A percentile compares a stretch with the other conserved stretches of the same genome.
Conservation (phyloP, 1,284 basidiomycete genomes). For the Singerocomus inundabilis region DNA sequence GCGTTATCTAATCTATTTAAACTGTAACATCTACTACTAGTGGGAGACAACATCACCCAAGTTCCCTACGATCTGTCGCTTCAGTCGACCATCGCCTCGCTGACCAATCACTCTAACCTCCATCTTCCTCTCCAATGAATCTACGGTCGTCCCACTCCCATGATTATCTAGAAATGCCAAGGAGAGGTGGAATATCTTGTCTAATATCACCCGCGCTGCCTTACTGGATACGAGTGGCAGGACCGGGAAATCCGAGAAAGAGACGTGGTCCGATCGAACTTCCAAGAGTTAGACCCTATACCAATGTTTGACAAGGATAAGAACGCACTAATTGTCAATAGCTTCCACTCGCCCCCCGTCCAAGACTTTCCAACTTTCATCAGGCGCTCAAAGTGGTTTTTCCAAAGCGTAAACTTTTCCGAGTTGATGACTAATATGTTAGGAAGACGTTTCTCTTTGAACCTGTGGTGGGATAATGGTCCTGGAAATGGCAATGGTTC, state of each 20-base stretch:
- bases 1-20: conserved; percentile 18
- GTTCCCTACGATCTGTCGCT: conserved; percentile 46
- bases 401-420: conserved; percentile 73
- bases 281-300: neutral
- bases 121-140: conserved; percentile 41
- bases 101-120: conserved; percentile 43
- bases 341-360: conserved; percentile 41
- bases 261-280: conserved; percentile 52
- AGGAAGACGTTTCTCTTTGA: conserved; percentile 29
- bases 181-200: conserved; percentile 44
- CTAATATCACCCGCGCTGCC: conserved; percentile 38
- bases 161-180: conserved; percentile 49
- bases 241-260: conserved; percentile 59
- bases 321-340: conserved; percentile 50
- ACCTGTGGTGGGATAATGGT: conserved; percentile 32
- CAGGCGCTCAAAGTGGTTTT: conserved; percentile 62
- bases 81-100: conserved; percentile 45
- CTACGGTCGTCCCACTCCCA: conserved; percentile 34
- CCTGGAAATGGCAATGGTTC: conserved; percentile 66
- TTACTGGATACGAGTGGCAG: conserved; percentile 43
- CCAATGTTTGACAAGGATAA: neutral
- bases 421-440: conserved; percentile 67
- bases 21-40: conserved; percentile 12
- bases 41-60: conserved; percentile 51
- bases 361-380: conserved; percentile 51